Evolutionary conservation across 169 alveolate species (phyloP), one percentile per base, ranked within the genome.

Genomic region (Blepharisma undulans): DNA sequence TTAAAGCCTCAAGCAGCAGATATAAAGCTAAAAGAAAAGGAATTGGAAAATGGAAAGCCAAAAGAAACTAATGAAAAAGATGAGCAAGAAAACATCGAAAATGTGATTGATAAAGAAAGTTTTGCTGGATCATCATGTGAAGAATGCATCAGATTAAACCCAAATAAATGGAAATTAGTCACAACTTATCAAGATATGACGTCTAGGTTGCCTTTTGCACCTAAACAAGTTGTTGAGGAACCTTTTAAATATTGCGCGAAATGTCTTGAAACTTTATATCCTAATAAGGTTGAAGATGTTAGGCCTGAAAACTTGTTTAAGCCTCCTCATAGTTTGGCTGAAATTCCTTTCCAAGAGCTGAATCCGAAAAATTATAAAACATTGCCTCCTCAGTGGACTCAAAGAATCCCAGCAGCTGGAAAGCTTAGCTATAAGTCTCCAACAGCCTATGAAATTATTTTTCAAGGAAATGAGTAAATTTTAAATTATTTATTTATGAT

Each of bases 401-500:
- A 72, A 29, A 60, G 84, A 71, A 72, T 86, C 72, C 91, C 91
- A 30, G 80, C 91, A 61, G 91, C 91, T 22, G 91, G 91, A 25
- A 86, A 71, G n/a, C 84, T 86, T n/a, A 71, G 84, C 18, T 86
- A 72, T 36, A 27, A 36, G 29, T 71, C 84, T 66, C 91, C 91
- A 7, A 61, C 91, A 66, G 91, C 91, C 29, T 86, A 86, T 33
- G 22, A 29, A 10, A 72, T 86, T 19, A 86, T 86, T 21, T 86
- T 86, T 72, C 30, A 48, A 19, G 91, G 72, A 3, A 72, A 86
- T 7, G 72, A 86, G 84, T 48, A 48, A 48, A 10, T 48, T 48
- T 48, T 48, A 48, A 48, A 48, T 18, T 48, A 48, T 48, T 48
- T 48, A 48, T 48, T 48, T 48, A 48, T n/a, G n/a, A n/a, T n/a